Evolutionary conservation across 805 yeast genomes (phyloP).

Genomic region (Suhomyces pyralidae): DNA sequence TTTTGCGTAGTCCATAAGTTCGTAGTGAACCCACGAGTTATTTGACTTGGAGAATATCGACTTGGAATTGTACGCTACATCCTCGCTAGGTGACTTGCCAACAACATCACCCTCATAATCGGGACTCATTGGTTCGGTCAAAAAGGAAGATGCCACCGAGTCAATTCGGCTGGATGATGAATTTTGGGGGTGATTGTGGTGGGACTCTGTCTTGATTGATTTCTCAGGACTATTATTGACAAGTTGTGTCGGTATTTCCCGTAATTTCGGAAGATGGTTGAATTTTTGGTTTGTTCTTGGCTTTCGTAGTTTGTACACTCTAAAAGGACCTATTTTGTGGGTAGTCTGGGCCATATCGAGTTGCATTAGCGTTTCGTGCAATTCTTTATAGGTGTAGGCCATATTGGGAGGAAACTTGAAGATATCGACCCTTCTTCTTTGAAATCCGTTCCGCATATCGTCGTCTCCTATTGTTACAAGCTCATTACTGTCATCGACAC

Average conservation of each 20-base stretch:
- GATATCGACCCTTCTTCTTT: slow-evolving; percentile 45
- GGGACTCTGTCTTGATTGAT: too few species aligned
- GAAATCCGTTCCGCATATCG: slow-evolving; percentile 24
- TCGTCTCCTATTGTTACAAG: slow-evolving; percentile 19
- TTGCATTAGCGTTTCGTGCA: slow-evolving; percentile 36
- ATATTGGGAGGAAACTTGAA: slow-evolving; percentile 36
- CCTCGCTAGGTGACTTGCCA: not conserved
- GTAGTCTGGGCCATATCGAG: slow-evolving; percentile 20
- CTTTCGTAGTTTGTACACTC: slow-evolving; percentile 12
- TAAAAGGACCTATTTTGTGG: slow-evolving; percentile 22
- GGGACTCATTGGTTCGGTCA: not conserved
- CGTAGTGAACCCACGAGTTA: slow-evolving; percentile 34
- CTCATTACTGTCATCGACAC: slow-evolving; percentile 20
- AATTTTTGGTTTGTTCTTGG: too few species aligned
- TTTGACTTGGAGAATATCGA: slow-evolving; percentile 24
- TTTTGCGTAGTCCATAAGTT: slow-evolving; percentile 34
- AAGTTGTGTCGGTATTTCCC: too few species aligned
- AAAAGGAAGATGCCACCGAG: too few species aligned
- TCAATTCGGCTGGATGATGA: too few species aligned
- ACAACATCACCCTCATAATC: not conserved
- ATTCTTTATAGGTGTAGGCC: slow-evolving; percentile 38
- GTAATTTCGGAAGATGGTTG: too few species aligned
- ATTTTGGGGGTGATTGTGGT: too few species aligned
- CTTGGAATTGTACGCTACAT: not conserved
- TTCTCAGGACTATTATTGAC: too few species aligned